phyloP scores from a whole-genome alignment of 345 rosid genomes.

The Noccaea bulbosa region DNA sequence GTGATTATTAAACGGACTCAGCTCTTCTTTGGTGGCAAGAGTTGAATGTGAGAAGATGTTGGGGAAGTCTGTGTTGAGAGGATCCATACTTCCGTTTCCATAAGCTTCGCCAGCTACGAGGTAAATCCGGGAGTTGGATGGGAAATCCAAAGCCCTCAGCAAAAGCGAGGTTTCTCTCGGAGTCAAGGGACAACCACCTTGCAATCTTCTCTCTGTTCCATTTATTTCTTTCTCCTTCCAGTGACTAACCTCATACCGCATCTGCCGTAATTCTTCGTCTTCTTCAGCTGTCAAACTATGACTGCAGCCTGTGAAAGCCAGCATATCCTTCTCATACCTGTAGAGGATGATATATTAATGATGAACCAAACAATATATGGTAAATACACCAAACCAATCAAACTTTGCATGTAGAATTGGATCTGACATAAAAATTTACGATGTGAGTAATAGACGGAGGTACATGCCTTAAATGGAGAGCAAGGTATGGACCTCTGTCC shows the following conservation, averaged over 20 bases:
- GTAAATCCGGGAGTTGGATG: slow-evolving; percentile 78
- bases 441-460: slow-evolving; percentile 19
- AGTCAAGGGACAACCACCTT: slow-evolving; percentile 91
- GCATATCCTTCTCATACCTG: slow-evolving; percentile 99
- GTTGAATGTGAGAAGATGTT: slow-evolving; percentile 82
- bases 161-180: slow-evolving; percentile 93
- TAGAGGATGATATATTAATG: slow-evolving; percentile 13
- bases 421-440: no score
- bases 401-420: slow-evolving; percentile 18
- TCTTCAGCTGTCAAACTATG: slow-evolving; percentile 81
- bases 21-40: slow-evolving; percentile 76
- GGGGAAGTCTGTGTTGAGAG: slow-evolving; percentile 69
- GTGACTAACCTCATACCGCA: slow-evolving; percentile 84
- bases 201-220: slow-evolving; percentile 85
- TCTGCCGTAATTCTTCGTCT: slow-evolving; percentile 70
- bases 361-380: neutral
- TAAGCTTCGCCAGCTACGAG: slow-evolving; percentile 96
- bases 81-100: slow-evolving; percentile 84
- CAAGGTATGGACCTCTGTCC: slow-evolving; percentile 79
- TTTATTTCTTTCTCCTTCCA: slow-evolving; percentile 97
- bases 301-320: slow-evolving; percentile 98
- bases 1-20: slow-evolving; percentile 72
- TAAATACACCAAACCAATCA: slow-evolving; percentile 12
- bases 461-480: slow-evolving; percentile 90
- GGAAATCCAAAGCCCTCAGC: slow-evolving; percentile 80